Evolutionary conservation across 2,329 filamentous ascomycete species (phyloP).

Genomic region (Scorias spongiosa): DNA sequence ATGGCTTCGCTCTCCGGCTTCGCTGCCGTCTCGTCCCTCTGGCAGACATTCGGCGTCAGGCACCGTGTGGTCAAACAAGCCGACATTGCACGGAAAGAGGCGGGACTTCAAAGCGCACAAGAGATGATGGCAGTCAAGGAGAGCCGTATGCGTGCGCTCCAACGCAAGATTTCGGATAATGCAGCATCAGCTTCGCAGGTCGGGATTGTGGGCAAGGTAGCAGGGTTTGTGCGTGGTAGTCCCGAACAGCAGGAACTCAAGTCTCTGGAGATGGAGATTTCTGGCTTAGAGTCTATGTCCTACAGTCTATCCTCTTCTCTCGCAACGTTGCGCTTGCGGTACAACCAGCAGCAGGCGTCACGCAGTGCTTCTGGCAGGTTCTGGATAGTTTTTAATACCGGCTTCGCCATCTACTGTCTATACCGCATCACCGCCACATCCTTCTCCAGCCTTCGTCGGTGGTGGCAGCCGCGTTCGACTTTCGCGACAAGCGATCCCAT

Average conservation of each 20-base stretch:
- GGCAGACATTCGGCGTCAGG: slow-evolving; percentile 63
- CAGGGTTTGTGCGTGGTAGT: slow-evolving; percentile 54
- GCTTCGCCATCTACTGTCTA: slow-evolving; percentile 68
- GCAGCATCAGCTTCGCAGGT: slow-evolving; percentile 19
- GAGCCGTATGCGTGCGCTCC: slow-evolving; percentile 53
- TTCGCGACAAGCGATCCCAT: slow-evolving; percentile 67
- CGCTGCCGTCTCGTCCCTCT: slow-evolving; percentile 72
- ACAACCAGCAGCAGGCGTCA: slow-evolving; percentile 49
- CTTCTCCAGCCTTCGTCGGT: slow-evolving; percentile 50
- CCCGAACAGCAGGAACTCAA: slow-evolving; percentile 38
- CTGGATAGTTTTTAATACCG: slow-evolving; percentile 46
- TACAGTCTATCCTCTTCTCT: slow-evolving; percentile 52
- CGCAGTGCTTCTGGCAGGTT: slow-evolving; percentile 52
- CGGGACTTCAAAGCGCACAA: slow-evolving; percentile 60
- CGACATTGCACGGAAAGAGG: slow-evolving; percentile 62
- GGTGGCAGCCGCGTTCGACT: slow-evolving; percentile 26
- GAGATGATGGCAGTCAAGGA: slow-evolving; percentile 67
- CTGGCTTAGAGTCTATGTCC: slow-evolving; percentile 68
- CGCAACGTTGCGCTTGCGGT: slow-evolving; percentile 45
- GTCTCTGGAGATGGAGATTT: slow-evolving; percentile 56
- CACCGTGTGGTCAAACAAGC: slow-evolving; percentile 46
- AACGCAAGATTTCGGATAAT: slow-evolving; percentile 44
- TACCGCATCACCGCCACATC: slow-evolving; percentile 66
- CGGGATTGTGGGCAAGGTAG: slow-evolving; percentile 58
- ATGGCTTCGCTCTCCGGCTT: slow-evolving; percentile 86